phyloP scores from a whole-genome alignment of 495 filamentous ascomycete genomes.

The Talaromyces trachyspermus region DNA sequence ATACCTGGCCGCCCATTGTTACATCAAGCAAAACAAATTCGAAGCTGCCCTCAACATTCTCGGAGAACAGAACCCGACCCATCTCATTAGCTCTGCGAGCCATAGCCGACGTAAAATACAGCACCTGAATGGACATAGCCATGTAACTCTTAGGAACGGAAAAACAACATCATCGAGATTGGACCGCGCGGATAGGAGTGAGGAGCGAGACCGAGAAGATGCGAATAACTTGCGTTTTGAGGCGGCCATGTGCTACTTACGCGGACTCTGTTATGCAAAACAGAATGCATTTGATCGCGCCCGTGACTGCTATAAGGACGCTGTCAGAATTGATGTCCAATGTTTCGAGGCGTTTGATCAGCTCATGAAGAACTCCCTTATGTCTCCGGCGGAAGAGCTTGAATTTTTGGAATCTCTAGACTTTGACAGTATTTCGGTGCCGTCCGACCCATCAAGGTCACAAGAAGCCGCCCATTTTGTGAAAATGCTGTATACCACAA shows the following conservation, averaged over 20 bases:
- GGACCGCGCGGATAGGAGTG: constrained; percentile 50
- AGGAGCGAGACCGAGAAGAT: constrained; percentile 60
- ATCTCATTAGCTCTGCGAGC: constrained; percentile 63
- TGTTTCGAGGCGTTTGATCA: constrained; percentile 98
- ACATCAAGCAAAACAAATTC: constrained; percentile 82
- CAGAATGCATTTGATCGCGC: constrained; percentile 96
- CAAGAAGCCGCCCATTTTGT: constrained; percentile 89
- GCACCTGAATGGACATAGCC: constrained; percentile 42
- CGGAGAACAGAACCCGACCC: constrained; percentile 84
- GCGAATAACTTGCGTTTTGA: constrained; percentile 73
- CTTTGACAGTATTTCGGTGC: constrained; percentile 69
- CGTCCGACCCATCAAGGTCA: constrained; percentile 49
- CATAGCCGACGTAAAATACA: constrained; percentile 56
- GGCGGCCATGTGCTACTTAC: constrained; percentile 93
- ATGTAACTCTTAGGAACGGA: constrained; percentile 41
- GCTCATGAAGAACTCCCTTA: constrained; percentile 92
- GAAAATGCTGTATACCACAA: constrained; percentile 94
- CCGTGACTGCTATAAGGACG: constrained; percentile 97
- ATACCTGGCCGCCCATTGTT: constrained; percentile 88
- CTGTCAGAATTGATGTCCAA: constrained; percentile 92
- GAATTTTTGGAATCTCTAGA: constrained; percentile 85
- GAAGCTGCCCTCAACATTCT: constrained; percentile 83
- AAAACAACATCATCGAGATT: constrained; percentile 32
- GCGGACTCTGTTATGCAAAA: constrained; percentile 91
- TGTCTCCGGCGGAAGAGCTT: constrained; percentile 97